Conservation (phyloP, 441 rosid genomes). For the Euphorbia schlechtendalii region DNA sequence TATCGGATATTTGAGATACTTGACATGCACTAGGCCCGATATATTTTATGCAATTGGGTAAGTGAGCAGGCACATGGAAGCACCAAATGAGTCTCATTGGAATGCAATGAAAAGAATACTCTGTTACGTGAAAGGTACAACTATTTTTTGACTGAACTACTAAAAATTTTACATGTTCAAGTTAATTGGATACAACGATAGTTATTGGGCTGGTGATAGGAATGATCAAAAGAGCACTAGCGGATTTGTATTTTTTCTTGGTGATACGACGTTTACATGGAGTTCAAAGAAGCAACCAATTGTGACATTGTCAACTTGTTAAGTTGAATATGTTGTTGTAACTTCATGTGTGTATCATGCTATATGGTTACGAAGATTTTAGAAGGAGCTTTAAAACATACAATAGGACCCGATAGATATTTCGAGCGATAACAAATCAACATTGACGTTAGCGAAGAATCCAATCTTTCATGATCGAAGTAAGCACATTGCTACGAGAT, state of each 20-base stretch:
- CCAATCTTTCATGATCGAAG: too few relatives aligned
- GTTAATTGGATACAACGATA: background rate
- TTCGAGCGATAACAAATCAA: too few relatives aligned
- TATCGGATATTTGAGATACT: too few relatives aligned
- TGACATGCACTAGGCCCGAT: background rate
- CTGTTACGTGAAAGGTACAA: too few relatives aligned
- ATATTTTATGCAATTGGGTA: background rate
- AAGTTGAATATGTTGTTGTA: background rate
- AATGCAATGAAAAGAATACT: too few relatives aligned
- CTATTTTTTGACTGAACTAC: background rate
- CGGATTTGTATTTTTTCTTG: background rate
- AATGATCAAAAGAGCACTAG: slow-evolving; percentile 7
- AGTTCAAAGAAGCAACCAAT: slow-evolving; percentile 6
- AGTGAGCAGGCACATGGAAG: background rate
- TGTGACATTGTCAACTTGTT: background rate
- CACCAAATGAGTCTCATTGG: background rate
- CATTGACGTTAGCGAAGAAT: too few relatives aligned
- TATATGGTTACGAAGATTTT: background rate
- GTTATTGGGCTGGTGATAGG: slow-evolving; percentile 9
- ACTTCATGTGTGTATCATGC: background rate
- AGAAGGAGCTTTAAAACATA: background rate
- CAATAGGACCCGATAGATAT: too few relatives aligned
- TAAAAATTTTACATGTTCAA: background rate
- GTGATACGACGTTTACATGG: slow-evolving; percentile 3
- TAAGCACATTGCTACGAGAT: too few relatives aligned